Evolutionary conservation across 2,329 filamentous ascomycete genomes (phyloP).

Genomic region (Epichloe hybrida): DNA sequence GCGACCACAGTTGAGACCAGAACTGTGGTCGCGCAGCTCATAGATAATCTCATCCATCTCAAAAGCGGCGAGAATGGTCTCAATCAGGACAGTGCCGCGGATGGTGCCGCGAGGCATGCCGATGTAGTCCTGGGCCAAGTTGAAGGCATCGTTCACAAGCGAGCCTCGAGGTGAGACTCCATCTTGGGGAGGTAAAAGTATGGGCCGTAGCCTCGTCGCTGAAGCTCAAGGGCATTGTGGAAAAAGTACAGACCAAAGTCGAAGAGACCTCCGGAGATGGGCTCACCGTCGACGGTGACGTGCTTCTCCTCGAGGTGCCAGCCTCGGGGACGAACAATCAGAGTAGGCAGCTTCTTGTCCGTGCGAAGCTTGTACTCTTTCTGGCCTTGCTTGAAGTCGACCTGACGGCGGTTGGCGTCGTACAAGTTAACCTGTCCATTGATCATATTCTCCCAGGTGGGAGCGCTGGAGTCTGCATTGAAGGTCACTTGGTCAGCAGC

Average conservation of each 20-base stretch:
- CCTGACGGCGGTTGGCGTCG: slow-evolving; percentile 82
- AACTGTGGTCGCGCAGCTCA: slow-evolving; percentile 90
- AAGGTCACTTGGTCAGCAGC: background rate
- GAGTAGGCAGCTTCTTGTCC: slow-evolving; percentile 70
- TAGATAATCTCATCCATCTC: slow-evolving; percentile 99
- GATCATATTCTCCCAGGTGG: slow-evolving; percentile 99
- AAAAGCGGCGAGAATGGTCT: slow-evolving; percentile 94
- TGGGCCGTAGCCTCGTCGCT: slow-evolving; percentile 72
- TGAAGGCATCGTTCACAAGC: slow-evolving; percentile 97
- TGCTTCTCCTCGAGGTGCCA: slow-evolving; percentile 99
- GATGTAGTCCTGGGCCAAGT: slow-evolving; percentile 85
- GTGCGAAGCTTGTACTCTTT: slow-evolving; percentile 98
- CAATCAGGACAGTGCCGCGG: slow-evolving; percentile 87
- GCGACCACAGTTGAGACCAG: slow-evolving; percentile 92
- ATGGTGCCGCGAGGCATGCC: slow-evolving; percentile 84
- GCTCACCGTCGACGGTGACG: slow-evolving; percentile 86
- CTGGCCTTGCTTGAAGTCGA: slow-evolving; percentile 89
- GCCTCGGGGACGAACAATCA: slow-evolving; percentile 87
- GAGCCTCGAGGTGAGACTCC: slow-evolving; percentile 93
- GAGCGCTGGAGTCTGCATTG: slow-evolving; percentile 69
- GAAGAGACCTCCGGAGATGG: slow-evolving; percentile 84
- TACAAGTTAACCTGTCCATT: slow-evolving; percentile 96
- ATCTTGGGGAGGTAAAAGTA: slow-evolving; percentile 99
- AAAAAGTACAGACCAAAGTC: slow-evolving; percentile 99
- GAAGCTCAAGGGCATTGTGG: slow-evolving; percentile 87